A percentile compares a stretch with the other conserved stretches of the same genome.
Conservation (phyloP, 345 rosid species). For the Carallia brachiata region DNA sequence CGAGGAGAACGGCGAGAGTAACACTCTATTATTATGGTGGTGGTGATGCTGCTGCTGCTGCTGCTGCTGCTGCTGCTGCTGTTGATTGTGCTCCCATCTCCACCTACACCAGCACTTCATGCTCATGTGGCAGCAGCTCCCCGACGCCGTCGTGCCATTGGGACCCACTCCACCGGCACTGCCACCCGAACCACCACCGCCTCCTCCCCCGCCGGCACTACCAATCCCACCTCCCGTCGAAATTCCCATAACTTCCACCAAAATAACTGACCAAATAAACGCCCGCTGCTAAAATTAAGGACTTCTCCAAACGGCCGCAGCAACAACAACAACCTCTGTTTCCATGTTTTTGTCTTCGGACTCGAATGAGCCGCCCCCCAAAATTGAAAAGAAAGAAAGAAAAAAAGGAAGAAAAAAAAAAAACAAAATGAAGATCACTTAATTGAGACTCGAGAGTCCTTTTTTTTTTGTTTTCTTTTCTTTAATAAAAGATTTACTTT, state of each 20-base stretch:
- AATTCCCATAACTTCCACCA: conserved; percentile 14
- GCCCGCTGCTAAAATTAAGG: neutral
- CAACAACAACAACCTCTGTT: no score
- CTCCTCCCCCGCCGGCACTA: neutral
- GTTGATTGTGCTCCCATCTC: conserved; percentile 28
- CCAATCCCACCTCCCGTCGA: conserved; percentile 6
- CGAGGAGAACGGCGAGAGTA: conserved; percentile 37
- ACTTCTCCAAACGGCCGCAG: neutral
- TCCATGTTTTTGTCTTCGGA: no score
- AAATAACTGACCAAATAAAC: neutral
- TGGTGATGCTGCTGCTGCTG: conserved; percentile 14
- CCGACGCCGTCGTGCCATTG: conserved; percentile 4
- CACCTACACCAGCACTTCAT: conserved; percentile 31
- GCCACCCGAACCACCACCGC: neutral
- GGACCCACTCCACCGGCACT: conserved; percentile 3
- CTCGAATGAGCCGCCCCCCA: no score
- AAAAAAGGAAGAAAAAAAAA: no score
- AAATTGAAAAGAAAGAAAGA: no score
- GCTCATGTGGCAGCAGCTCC: conserved; percentile 17
- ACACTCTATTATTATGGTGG: conserved; percentile 8
- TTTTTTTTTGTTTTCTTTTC: no score
- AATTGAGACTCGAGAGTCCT: no score
- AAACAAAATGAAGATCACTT: no score
- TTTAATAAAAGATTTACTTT: no score
- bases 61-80: neutral